Percentiles rank a stretch among this genome's conserved stretches.
Evolutionary conservation across 495 filamentous ascomycete genomes (phyloP).

Genomic region (Neurospora sp.): DNA sequence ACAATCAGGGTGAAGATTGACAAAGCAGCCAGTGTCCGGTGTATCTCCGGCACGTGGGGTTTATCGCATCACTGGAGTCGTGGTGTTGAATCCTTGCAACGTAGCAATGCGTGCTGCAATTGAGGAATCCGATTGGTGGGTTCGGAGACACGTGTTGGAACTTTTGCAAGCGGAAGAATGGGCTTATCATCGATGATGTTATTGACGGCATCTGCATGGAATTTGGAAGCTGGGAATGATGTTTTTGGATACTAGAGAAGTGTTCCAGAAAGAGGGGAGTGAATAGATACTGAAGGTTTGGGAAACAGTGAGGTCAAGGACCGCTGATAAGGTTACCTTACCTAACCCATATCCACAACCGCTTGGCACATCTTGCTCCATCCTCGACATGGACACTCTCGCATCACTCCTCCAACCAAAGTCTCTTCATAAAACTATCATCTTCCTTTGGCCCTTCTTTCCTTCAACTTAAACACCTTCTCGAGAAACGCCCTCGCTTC

Average conservation of each 20-base stretch:
- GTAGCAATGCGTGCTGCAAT: not conserved
- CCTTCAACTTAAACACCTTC: conserved; percentile 6
- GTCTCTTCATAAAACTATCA: not conserved
- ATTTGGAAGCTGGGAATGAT: not conserved
- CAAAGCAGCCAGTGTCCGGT: not conserved
- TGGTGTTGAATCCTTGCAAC: not conserved
- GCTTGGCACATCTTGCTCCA: not conserved
- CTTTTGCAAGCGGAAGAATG: not conserved
- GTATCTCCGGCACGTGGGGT: not conserved
- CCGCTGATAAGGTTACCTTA: not conserved
- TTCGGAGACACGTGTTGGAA: not conserved
- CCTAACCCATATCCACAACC: not conserved
- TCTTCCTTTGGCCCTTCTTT: not conserved
- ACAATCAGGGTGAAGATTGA: not conserved
- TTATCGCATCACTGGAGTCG: not conserved
- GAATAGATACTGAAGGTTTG: not conserved
- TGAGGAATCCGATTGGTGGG: not conserved
- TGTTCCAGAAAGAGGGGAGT: not conserved
- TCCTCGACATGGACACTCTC: not conserved
- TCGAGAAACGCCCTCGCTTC: conserved; percentile 14
- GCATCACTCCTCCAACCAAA: not conserved
- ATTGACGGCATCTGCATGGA: not conserved
- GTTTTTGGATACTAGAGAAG: not conserved
- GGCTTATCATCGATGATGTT: not conserved
- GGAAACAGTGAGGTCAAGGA: not conserved